Conservation (phyloP, 2,329 filamentous ascomycete genomes). For the Aspergillus fumigatiaffinis region DNA sequence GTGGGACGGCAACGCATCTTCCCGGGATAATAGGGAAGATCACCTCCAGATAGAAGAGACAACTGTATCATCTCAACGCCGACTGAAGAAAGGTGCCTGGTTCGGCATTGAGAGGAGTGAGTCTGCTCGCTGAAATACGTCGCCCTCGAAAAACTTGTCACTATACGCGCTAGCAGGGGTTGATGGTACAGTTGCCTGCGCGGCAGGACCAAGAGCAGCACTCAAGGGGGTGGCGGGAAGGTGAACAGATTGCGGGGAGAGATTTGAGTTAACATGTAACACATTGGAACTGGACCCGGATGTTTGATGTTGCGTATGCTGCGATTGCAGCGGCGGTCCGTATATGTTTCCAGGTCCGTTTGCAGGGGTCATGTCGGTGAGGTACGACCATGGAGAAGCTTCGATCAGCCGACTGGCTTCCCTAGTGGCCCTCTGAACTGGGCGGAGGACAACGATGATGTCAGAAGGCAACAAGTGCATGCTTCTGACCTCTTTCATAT, state of each 20-base stretch:
- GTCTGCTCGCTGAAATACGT: slow-evolving; percentile 48
- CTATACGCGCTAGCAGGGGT: slow-evolving; percentile 47
- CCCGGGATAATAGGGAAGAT: not conserved
- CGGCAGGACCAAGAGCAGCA: slow-evolving; percentile 82
- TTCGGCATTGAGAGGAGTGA: slow-evolving; percentile 43
- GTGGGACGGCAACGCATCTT: not conserved
- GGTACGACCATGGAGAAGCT: slow-evolving; percentile 59
- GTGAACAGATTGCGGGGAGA: slow-evolving; percentile 50
- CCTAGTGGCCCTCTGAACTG: slow-evolving; percentile 77
- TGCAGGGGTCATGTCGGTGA: slow-evolving; percentile 41
- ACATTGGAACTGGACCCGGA: slow-evolving; percentile 25
- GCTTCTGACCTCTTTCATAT: slow-evolving; percentile 44
- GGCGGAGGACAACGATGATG: slow-evolving; percentile 69
- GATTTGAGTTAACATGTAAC: slow-evolving; percentile 23
- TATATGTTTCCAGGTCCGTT: slow-evolving; percentile 30
- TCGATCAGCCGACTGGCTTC: slow-evolving; percentile 73
- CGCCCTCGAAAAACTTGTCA: slow-evolving; percentile 47
- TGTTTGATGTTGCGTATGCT: slow-evolving; percentile 28
- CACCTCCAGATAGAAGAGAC: not conserved
- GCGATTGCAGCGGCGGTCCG: slow-evolving; percentile 33
- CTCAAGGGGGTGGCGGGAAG: slow-evolving; percentile 85
- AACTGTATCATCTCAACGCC: slow-evolving; percentile 26
- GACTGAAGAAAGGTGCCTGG: slow-evolving; percentile 39
- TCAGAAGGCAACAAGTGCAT: slow-evolving; percentile 57
- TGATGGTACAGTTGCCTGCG: slow-evolving; percentile 81